Evolutionary conservation across 2,329 filamentous ascomycete species (phyloP).

Genomic region (Waltergamsia citrina): DNA sequence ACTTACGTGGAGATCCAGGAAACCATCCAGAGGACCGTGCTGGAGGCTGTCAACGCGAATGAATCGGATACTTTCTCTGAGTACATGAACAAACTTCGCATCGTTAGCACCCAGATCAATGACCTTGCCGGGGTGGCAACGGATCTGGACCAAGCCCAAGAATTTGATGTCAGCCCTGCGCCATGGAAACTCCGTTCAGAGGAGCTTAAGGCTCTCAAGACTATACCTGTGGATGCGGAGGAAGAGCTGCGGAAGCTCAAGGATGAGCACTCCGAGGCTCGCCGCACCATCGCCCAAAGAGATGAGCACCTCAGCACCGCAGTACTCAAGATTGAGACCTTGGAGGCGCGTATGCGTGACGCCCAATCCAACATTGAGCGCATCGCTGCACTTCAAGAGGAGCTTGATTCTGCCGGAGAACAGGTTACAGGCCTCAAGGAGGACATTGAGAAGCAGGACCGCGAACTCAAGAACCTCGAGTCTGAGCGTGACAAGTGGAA

Average conservation of each 20-base stretch:
- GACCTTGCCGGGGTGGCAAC: constrained; percentile 62
- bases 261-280: constrained; percentile 70
- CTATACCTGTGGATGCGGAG: constrained; percentile 71
- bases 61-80: constrained; percentile 63
- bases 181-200: constrained; percentile 81
- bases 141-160: constrained; percentile 63
- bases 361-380: constrained; percentile 66
- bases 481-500: constrained; percentile 62
- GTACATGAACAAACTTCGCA: constrained; percentile 57
- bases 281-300: constrained; percentile 59
- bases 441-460: constrained; percentile 57
- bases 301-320: constrained; percentile 81
- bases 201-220: constrained; percentile 75
- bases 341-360: constrained; percentile 80
- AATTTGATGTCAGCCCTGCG: constrained; percentile 66
- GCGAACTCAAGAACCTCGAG: constrained; percentile 55
- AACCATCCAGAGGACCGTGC: constrained; percentile 46
- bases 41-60: constrained; percentile 37
- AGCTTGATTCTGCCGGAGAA: constrained; percentile 43
- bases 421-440: constrained; percentile 46
- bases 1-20: constrained; percentile 57
- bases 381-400: constrained; percentile 55
- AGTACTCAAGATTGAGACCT: constrained; percentile 85
- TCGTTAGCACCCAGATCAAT: constrained; percentile 52
- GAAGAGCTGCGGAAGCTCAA: constrained; percentile 74